These are phyloP conservation scores for Ceratocystis cubensis DNA, from an alignment of 2,329 filamentous ascomycete genomes.

Conservation along the genomic window DNA sequence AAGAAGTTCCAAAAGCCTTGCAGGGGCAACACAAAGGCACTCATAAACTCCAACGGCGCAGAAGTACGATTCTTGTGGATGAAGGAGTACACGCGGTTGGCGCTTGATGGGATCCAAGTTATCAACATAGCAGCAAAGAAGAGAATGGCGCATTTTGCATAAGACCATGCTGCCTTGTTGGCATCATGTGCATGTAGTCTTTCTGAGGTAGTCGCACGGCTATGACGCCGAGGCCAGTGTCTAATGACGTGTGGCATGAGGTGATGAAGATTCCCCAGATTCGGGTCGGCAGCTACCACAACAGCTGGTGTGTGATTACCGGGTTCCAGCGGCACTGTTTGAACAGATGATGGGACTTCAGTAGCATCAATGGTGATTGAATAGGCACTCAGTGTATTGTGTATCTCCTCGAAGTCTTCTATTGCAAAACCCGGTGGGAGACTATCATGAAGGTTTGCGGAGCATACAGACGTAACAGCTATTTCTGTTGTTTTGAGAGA, in stretches of 20 bases:
- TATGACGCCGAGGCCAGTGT: constrained; percentile 15
- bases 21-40: constrained; percentile 58
- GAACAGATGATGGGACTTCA: constrained; percentile 52
- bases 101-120: constrained; percentile 59
- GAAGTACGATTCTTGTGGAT: constrained; percentile 37
- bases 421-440: not conserved
- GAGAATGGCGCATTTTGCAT: constrained; percentile 51
- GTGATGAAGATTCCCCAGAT: constrained; percentile 28
- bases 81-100: constrained; percentile 57
- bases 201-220: constrained; percentile 20
- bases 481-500: constrained; percentile 44
- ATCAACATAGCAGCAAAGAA: constrained; percentile 54
- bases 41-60: constrained; percentile 49
- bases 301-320: constrained; percentile 58
- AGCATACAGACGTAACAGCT: constrained; percentile 36
- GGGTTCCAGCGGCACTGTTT: constrained; percentile 49
- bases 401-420: not conserved
- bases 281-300: constrained; percentile 48
- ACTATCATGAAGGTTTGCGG: not conserved
- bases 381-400: constrained; percentile 38
- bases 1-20: constrained; percentile 69
- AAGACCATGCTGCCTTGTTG: constrained; percentile 48
- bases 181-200: constrained; percentile 32
- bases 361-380: constrained; percentile 51
- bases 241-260: constrained; percentile 3